phyloP scores from a whole-genome alignment of 352 stramenopile species.

The Globisporangium nagaii region DNA sequence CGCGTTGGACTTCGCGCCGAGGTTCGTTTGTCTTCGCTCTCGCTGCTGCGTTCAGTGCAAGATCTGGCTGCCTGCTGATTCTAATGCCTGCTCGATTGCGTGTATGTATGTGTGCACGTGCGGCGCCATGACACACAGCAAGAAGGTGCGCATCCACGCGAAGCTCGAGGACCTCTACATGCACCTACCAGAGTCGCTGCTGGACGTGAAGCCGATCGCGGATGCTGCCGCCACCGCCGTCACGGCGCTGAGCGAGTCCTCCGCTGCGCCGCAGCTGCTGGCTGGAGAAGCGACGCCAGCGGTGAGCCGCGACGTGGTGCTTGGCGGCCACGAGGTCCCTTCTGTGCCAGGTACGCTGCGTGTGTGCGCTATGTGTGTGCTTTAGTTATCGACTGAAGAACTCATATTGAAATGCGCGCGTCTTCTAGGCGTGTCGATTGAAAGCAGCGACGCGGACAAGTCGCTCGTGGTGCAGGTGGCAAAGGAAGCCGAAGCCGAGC shows the following conservation, averaged over 20 bases:
- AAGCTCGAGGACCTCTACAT: constrained; percentile 60
- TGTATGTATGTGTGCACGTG: constrained; percentile 1
- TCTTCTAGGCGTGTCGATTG: constrained; percentile 10
- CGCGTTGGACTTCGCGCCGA: constrained; percentile 51
- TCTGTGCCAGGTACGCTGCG: constrained; percentile 5
- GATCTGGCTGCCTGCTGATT: background rate
- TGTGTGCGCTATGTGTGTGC: background rate
- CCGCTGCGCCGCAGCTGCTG: background rate
- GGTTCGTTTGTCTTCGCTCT: constrained; percentile 18
- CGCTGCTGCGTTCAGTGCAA: background rate
- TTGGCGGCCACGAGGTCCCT: constrained; percentile 8
- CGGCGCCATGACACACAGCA: constrained; percentile 39
- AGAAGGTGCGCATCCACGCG: constrained; percentile 64
- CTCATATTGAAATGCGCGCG: background rate
- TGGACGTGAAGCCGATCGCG: constrained; percentile 18
- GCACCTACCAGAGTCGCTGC: constrained; percentile 47
- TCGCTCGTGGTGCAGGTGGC: constrained; percentile 54
- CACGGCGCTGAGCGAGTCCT: constrained; percentile 5
- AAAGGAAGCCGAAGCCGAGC: constrained; percentile 40
- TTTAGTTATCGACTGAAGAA: background rate
- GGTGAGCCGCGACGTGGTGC: constrained; percentile 11
- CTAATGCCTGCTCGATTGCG: background rate
- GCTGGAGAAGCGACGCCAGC: constrained; percentile 7
- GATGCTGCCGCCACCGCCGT: background rate
- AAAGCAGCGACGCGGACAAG: constrained; percentile 3